Conservation (phyloP, 2,329 filamentous ascomycete species). For the Sarocladium oryzae region DNA sequence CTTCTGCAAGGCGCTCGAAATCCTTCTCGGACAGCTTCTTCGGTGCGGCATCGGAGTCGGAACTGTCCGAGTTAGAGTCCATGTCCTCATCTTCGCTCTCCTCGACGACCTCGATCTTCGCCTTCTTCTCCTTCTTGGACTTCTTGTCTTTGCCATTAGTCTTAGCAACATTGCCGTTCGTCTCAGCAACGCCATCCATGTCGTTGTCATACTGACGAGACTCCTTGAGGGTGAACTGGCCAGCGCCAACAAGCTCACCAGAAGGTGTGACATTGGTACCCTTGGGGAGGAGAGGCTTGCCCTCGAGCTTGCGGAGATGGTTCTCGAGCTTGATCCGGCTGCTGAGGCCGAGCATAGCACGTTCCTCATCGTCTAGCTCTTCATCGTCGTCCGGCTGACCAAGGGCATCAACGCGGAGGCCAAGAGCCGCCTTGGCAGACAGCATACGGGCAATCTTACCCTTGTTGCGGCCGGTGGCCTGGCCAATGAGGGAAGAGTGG, state of each 20-base stretch:
- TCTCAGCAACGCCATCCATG: constrained; percentile 73
- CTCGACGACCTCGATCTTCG: constrained; percentile 33
- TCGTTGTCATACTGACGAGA: constrained; percentile 91
- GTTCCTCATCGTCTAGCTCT: constrained; percentile 72
- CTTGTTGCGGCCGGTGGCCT: constrained; percentile 97
- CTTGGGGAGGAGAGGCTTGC: constrained; percentile 77
- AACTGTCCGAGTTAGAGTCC: constrained; percentile 28
- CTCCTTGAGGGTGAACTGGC: constrained; percentile 89
- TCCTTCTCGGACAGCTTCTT: constrained; percentile 49
- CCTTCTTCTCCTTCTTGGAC: constrained; percentile 38
- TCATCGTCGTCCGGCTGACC: constrained; percentile 53
- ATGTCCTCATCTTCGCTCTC: constrained; percentile 28
- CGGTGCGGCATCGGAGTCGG: constrained; percentile 25
- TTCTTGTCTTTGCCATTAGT: constrained; percentile 29
- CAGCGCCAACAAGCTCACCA: constrained; percentile 54
- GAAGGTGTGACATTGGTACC: constrained; percentile 70
- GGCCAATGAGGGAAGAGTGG: constrained; percentile 87
- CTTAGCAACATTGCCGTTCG: constrained; percentile 39
- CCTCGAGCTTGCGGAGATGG: constrained; percentile 72
- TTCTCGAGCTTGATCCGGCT: constrained; percentile 69
- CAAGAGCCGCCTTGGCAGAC: constrained; percentile 86
- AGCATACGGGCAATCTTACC: constrained; percentile 98
- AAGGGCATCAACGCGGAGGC: constrained; percentile 83
- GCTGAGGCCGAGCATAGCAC: constrained; percentile 69
- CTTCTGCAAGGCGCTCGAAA: constrained; percentile 54